These are phyloP conservation scores for Artemisia tridentata DNA, from an alignment of 129 eudicot genomes.

Conservation along the genomic window DNA sequence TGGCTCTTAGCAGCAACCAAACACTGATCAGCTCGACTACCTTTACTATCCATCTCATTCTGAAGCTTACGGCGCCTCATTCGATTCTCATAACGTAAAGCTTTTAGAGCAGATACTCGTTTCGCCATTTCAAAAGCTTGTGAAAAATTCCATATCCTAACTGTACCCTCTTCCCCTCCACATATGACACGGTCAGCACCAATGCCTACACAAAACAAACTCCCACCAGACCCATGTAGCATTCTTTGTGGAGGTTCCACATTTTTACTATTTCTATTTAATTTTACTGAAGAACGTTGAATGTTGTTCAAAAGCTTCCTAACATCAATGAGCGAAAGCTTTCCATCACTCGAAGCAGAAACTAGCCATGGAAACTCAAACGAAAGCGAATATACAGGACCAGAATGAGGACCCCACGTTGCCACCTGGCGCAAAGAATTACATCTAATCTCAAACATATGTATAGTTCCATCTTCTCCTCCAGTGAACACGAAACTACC, in stretches of 20 bases:
- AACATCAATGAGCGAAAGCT: conserved; percentile 81
- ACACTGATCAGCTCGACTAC: conserved; percentile 56
- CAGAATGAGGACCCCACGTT: conserved; percentile 81
- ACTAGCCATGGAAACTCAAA: conserved; percentile 99
- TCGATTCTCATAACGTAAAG: conserved; percentile 59
- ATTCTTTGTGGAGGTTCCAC: conserved; percentile 93
- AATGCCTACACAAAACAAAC: conserved; percentile 66
- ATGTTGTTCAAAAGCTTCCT: conserved; percentile 71
- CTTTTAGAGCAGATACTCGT: conserved; percentile 50
- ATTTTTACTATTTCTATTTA: conserved; percentile 24
- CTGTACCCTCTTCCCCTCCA: conserved; percentile 83
- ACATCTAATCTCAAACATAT: conserved; percentile 67
- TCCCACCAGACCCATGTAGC: conserved; percentile 64
- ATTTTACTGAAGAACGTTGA: conserved; percentile 27
- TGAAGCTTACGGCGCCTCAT: conserved; percentile 75
- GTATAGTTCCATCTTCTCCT: conserved; percentile 85
- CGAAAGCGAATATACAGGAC: conserved; percentile 75
- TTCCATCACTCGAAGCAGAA: conserved; percentile 89
- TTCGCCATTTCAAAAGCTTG: conserved; percentile 70
- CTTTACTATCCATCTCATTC: conserved; percentile 53
- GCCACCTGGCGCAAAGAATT: conserved; percentile 50
- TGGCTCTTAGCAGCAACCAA: conserved; percentile 65
- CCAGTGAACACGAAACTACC: conserved; percentile 89
- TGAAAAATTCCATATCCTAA: conserved; percentile 82
- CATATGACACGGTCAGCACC: conserved; percentile 86